These are phyloP conservation scores for Sclerotinia trifoliorum DNA, from an alignment of 2,329 filamentous ascomycete species.

Conservation along the genomic window DNA sequence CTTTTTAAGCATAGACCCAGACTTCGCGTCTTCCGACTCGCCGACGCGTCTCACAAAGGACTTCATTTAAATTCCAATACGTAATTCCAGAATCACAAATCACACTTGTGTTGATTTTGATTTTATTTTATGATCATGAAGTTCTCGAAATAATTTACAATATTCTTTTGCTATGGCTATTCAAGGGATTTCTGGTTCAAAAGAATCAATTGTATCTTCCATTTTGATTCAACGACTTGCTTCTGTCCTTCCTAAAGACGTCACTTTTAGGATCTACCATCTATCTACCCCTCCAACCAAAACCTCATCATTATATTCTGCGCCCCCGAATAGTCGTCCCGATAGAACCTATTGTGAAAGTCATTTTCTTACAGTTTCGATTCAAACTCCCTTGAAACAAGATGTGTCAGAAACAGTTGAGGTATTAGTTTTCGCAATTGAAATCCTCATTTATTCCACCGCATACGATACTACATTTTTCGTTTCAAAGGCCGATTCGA, in stretches of 20 bases:
- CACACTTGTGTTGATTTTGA: not conserved
- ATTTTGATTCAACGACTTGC: constrained; percentile 37
- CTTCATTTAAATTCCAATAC: not conserved
- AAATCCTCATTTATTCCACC: constrained; percentile 85
- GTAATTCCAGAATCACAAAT: not conserved
- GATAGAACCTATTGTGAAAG: constrained; percentile 83
- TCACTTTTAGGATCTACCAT: constrained; percentile 73
- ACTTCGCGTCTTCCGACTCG: constrained; percentile 25
- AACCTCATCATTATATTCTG: constrained; percentile 73
- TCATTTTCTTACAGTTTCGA: constrained; percentile 68
- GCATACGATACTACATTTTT: constrained; percentile 81
- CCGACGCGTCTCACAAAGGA: constrained; percentile 27
- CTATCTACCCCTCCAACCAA: constrained; percentile 79
- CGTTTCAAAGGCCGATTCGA: constrained; percentile 95
- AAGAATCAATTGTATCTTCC: constrained; percentile 32
- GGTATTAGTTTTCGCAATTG: constrained; percentile 77
- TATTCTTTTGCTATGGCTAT: constrained; percentile 37
- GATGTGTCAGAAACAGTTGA: constrained; percentile 33
- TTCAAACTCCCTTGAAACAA: constrained; percentile 37
- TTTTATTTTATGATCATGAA: constrained; percentile 25
- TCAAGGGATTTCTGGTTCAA: constrained; percentile 29
- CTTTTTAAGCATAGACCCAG: not conserved
- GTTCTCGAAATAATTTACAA: constrained; percentile 13
- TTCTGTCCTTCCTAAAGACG: constrained; percentile 51
- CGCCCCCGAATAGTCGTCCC: constrained; percentile 67